These are phyloP conservation scores for Talaromyces sp. DNA, from an alignment of 2,329 filamentous ascomycete species.

Conservation along the genomic window DNA sequence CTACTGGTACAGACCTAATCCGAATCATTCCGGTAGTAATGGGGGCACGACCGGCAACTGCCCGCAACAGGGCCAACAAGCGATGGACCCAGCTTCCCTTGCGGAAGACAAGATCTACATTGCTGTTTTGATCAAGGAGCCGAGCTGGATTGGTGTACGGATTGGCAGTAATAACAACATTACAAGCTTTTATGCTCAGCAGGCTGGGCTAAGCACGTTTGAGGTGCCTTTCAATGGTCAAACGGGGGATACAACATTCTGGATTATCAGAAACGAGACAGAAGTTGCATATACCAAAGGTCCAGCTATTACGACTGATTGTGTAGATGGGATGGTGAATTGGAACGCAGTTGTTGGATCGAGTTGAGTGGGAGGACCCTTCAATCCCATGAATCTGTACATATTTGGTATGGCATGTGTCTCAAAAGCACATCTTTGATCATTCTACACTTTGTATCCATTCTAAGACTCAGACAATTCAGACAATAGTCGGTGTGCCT, in stretches of 20 bases:
- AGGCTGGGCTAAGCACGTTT: constrained; percentile 30
- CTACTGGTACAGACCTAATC: constrained; percentile 37
- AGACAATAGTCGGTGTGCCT: constrained; percentile 1
- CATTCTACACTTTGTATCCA: too few relatives aligned
- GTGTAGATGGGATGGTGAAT: constrained; percentile 29
- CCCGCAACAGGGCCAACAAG: constrained; percentile 27
- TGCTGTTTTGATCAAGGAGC: constrained; percentile 25
- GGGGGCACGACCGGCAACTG: constrained; percentile 36
- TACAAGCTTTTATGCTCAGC: constrained; percentile 23
- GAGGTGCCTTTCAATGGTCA: constrained; percentile 32
- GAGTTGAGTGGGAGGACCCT: constrained; percentile 19
- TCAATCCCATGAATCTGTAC: not conserved
- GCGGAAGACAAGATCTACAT: constrained; percentile 34
- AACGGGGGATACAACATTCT: constrained; percentile 28
- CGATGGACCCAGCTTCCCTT: constrained; percentile 25
- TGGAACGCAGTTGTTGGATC: constrained; percentile 39
- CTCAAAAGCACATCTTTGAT: not conserved
- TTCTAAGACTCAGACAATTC: not conserved
- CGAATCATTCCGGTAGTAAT: constrained; percentile 26
- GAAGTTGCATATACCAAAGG: constrained; percentile 25
- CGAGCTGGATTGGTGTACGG: constrained; percentile 28
- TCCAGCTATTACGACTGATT: constrained; percentile 29
- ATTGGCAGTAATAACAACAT: constrained; percentile 25
- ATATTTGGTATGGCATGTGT: not conserved
- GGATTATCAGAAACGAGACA: constrained; percentile 25